These are phyloP conservation scores for Vicia villosa DNA, from an alignment of 306 rosid species.

Conservation along the genomic window DNA sequence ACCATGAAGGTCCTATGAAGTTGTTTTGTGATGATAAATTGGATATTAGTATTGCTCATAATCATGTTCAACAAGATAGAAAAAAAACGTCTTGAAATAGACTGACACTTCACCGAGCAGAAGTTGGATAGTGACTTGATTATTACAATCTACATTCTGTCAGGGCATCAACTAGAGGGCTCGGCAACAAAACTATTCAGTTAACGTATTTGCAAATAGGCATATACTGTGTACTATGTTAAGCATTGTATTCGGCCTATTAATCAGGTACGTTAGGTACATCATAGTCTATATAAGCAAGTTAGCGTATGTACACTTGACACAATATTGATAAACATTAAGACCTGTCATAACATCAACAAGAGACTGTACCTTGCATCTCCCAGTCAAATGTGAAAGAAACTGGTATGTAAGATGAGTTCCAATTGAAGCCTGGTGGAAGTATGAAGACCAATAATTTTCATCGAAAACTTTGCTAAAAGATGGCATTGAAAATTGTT, in stretches of 20 bases:
- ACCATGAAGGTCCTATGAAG: background rate
- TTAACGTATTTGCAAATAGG: background rate
- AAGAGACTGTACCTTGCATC: constrained; percentile 44
- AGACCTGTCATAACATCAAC: constrained; percentile 41
- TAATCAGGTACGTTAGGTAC: background rate
- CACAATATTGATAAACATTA: constrained; percentile 15
- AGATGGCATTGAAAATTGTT: constrained; percentile 60
- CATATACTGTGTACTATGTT: background rate
- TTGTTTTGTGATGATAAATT: background rate
- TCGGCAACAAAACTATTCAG: background rate
- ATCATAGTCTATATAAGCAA: background rate
- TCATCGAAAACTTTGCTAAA: constrained; percentile 57
- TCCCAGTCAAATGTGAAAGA: constrained; percentile 45
- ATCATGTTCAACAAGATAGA: background rate
- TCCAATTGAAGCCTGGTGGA: constrained; percentile 95
- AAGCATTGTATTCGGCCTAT: background rate
- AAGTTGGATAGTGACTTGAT: background rate
- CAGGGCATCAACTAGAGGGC: background rate
- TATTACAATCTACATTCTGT: background rate
- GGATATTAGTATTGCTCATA: background rate
- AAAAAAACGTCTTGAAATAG: no score
- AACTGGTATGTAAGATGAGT: constrained; percentile 71
- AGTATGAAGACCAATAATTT: constrained; percentile 83
- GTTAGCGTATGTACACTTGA: background rate
- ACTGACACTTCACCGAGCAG: background rate